phyloP scores from a whole-genome alignment of 169 alveolate genomes.

The Blepharisma undulans region DNA sequence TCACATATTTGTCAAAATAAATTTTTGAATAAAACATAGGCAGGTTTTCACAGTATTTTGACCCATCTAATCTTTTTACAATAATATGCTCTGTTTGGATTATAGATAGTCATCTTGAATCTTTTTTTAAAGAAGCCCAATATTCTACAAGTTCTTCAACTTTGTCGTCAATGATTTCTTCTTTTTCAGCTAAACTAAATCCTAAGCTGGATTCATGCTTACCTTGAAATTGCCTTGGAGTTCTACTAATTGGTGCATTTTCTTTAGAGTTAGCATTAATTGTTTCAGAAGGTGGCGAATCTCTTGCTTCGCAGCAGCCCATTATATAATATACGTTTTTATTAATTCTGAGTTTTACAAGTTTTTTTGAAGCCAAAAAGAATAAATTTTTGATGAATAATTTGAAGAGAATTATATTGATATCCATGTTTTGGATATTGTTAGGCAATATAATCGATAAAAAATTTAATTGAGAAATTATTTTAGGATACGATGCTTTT shows the following conservation, averaged over 20 bases:
- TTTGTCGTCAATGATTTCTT: neutral
- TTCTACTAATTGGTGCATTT: neutral
- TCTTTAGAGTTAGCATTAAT: neutral
- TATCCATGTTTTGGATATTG: neutral
- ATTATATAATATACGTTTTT: neutral
- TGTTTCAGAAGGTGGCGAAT: neutral
- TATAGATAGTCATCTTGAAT: neutral
- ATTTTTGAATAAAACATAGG: neutral
- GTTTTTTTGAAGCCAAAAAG: neutral
- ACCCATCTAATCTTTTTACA: neutral
- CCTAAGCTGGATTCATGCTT: neutral
- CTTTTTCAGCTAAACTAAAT: neutral
- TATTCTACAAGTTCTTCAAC: neutral
- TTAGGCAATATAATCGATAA: neutral
- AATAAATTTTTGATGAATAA: too few species aligned
- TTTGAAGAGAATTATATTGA: neutral
- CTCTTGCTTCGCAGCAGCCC: constrained; percentile 21
- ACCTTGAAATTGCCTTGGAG: neutral
- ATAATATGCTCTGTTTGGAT: neutral
- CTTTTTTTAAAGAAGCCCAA: neutral
- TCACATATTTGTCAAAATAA: neutral
- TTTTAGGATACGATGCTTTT: too few species aligned
- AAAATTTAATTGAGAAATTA: neutral
- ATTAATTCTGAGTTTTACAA: neutral
- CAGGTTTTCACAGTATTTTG: neutral